Percentiles rank a stretch among this genome's conserved stretches.
These are phyloP conservation scores for Seiridium unicorne DNA, from an alignment of 2,329 filamentous ascomycete genomes.

Conservation along the genomic window DNA sequence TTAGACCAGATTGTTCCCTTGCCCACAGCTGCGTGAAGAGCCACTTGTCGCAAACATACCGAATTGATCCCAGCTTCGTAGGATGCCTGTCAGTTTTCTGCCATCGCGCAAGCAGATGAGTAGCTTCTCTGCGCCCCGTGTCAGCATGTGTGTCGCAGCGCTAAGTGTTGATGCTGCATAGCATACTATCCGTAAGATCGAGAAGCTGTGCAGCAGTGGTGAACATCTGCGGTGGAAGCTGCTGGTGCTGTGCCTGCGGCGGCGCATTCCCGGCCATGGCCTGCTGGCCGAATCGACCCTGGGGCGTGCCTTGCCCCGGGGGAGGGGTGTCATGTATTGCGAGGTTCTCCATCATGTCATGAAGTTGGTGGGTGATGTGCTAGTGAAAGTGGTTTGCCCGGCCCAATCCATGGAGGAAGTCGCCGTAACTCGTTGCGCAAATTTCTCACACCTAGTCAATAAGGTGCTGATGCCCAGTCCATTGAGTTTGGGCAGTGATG, in stretches of 20 bases:
- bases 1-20: constrained; percentile 6
- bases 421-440: background rate
- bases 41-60: constrained; percentile 53
- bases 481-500: background rate
- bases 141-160: constrained; percentile 17
- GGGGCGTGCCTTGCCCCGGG: constrained; percentile 30
- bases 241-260: constrained; percentile 49
- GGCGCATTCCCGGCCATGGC: constrained; percentile 22
- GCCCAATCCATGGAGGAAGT: constrained; percentile 12
- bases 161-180: background rate
- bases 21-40: background rate
- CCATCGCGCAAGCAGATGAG: constrained; percentile 90
- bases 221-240: constrained; percentile 94
- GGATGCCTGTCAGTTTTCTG: constrained; percentile 86
- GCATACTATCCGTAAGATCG: constrained; percentile 94
- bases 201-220: constrained; percentile 94
- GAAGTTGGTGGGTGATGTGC: background rate
- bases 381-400: constrained; percentile 7
- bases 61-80: constrained; percentile 97
- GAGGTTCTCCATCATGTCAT: constrained; percentile 53
- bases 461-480: background rate
- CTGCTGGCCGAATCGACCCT: constrained; percentile 14
- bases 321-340: constrained; percentile 48
- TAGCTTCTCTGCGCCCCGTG: constrained; percentile 73
- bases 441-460: background rate